Evolutionary conservation across 2,329 filamentous ascomycete genomes (phyloP), one percentile per base, ranked within the genome.

Genomic region (Fusarium foetens): DNA sequence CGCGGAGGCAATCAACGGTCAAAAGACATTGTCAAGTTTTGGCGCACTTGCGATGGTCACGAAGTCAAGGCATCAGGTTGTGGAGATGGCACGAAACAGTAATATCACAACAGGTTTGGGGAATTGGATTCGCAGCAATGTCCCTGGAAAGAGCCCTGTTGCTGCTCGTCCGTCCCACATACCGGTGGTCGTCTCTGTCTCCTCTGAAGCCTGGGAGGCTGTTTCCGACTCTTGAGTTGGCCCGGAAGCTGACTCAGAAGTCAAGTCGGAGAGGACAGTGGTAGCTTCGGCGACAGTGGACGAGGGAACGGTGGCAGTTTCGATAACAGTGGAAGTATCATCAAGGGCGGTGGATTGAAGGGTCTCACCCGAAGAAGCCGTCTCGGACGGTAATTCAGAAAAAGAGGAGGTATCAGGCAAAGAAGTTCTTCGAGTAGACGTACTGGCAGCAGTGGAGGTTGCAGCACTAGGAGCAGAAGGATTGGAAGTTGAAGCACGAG

Each of bases 391-490:
- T 42, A 75, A 76, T 62, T 76, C 65, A 76, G 75, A 66, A 77
- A 77, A 62, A 68, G 75, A 77, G 63, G 79, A 75, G 57, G 72
- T 64, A 68, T 72, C 72, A 72, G 73, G 73, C 72, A 73, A 74
- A 75, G 76, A 80, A 70, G 66, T 75, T 66, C 60, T 66, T 71
- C 66, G 71, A 57, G 51, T 61, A 70, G 77, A 81, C 79, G 77
- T 81, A 80, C 80, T 78, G 72, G 78, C 72, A 74, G 76, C 71
- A 72, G 70, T 72, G 70, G 70, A 72, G 61, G 70, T 73, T 72
- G 66, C 62, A 71, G 70, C 70, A 72, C 60, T 72, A 45, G 66
- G 53, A 70, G 70, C 57, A 72, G 70, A 75, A 71, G 79, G 74
- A 66, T 77, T 66, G 73, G 75, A 78, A 52, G 63, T 71, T 71